Evolutionary conservation across 192 early-diverging fungal species (phyloP), one percentile per base, ranked within the genome.

Genomic region (Coemansia sp.): DNA sequence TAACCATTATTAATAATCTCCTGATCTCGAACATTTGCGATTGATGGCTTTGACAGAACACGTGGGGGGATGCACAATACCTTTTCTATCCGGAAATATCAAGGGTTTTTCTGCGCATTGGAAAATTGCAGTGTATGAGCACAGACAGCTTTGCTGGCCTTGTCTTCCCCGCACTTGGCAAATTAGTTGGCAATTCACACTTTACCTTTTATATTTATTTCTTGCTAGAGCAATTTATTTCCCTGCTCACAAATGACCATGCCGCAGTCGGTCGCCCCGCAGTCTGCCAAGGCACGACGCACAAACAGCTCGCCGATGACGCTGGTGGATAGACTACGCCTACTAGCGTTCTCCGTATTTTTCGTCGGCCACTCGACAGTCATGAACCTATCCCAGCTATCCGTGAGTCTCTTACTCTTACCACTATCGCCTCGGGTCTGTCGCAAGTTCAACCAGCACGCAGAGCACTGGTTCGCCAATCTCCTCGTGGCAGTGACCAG

Each of bases 381-480:
- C 18, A 64, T 84, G 58, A 84, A 84, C 35, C 13, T 81, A 35
- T 70, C 72, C 44, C 83, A 84, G 68, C 65, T 84, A 3, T 66
- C 62, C 4, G 68, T 78, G 38, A 60, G 62, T 16, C 73, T 73
- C 7, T 71, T 75, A 71, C 69, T 84, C 35, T 55, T 34, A 50
- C 59, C 68, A 0, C 18, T 75, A 30, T 70, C 75, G 22, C 66
- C 75, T 1, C 37, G 43, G 5, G 44, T 40, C 3, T 53, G 75
- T 60, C 83, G 78, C 65, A 77, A 65, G 67, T 84, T 75, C 41
- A 71, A 73, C 75, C 83, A 81, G 72, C 78, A 84, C 37, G 73
- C 72, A 18, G 78, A 84, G 70, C 78, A 70, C 18, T 84, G 79
- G 73, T 84, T 84, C 65, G 64, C 72, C 47, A 61, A 60, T 4